Base-by-base conservation (phyloP, 2,329 filamentous ascomycete species). In the Microcera coccophila region DNA sequence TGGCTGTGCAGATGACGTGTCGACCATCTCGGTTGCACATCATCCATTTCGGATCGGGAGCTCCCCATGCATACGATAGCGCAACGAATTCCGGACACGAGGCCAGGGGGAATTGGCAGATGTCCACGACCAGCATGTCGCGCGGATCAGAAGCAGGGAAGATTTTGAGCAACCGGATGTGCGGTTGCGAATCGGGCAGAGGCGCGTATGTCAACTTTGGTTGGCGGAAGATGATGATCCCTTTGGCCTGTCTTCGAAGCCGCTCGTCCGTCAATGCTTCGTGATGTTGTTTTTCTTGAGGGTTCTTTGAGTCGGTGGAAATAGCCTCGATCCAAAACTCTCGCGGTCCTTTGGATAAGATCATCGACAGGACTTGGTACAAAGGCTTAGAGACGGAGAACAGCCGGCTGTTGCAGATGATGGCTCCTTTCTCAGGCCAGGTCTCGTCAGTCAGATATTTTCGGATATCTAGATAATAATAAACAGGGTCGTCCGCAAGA, bases 381-480 rank as follows among this genome's bases (percentile, higher is more conserved):
- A 38, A 28, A 4, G 39, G 40, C 5, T 38, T 47, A 9, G 44
- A 31, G 16, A 43, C 40, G 11, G 41, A 40, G n/a, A 43, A 20
- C 9, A 47, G 28, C 22, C 40, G 37, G 20, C 41, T 47, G 21
- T 47, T 47, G 44, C 44, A 47, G 15, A 43, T 43, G 12, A 47
- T 5, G 5, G 40, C 40, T 11, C 28, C 41, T 32, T 43, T 47
- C 19, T 43, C 44, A 12, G 44, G 44, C 40, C 44, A 47, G 2
- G 40, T 36, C 4, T 38, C 28, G 10, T n/a, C 32, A n/a, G 40
- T 40, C 11, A 47, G 38, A 2, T 19, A 32, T 22, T 47, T 32
- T 19, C 33, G 32, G 18, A 47, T 32, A 32, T 40, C 44, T 3
- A 47, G 36, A 32, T 43, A 47, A 20, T 43, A 40, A 26, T 43